phyloP scores from a whole-genome alignment of 2,329 filamentous ascomycete species.

The Diplocarpon mali region DNA sequence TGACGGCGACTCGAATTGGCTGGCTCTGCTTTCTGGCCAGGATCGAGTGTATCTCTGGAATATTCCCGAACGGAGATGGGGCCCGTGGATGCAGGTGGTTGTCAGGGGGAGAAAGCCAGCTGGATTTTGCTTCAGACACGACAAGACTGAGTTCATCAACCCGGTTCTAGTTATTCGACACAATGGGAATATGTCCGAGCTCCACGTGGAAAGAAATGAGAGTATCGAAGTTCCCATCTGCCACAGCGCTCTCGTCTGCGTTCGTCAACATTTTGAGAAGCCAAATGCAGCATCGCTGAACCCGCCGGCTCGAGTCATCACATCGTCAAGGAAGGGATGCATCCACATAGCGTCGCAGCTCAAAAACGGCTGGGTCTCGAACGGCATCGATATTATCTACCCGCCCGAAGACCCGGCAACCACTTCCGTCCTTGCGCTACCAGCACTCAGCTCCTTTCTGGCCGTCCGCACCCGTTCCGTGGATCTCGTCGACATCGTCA shows the following conservation, averaged over 20 bases:
- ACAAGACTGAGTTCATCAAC: conserved; percentile 29
- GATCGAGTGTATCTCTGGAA: conserved; percentile 53
- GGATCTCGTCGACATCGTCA: conserved; percentile 49
- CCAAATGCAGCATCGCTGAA: conserved; percentile 12
- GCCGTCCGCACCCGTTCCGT: conserved; percentile 45
- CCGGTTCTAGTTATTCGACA: conserved; percentile 50
- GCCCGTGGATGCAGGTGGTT: conserved; percentile 42
- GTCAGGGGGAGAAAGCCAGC: conserved; percentile 46
- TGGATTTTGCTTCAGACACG: conserved; percentile 51
- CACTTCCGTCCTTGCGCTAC: conserved; percentile 46
- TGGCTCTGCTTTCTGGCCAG: conserved; percentile 52
- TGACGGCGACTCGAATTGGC: conserved; percentile 51
- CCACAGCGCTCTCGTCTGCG: conserved; percentile 36
- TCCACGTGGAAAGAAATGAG: conserved; percentile 35
- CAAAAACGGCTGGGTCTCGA: conserved; percentile 38
- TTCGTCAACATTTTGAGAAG: conserved; percentile 30
- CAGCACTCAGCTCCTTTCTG: conserved; percentile 48
- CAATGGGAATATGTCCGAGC: conserved; percentile 51
- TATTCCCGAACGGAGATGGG: conserved; percentile 44
- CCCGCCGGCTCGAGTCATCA: conserved; percentile 32
- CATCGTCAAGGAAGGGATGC: conserved; percentile 39
- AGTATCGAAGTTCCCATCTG: conserved; percentile 38
- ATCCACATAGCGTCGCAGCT: conserved; percentile 37
- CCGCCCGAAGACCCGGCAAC: conserved; percentile 33
- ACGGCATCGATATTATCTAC: conserved; percentile 33